Evolutionary conservation across 305 asterid genomes (phyloP), one percentile per base, ranked within the genome.

Genomic region (Fraxinus dipetala): DNA sequence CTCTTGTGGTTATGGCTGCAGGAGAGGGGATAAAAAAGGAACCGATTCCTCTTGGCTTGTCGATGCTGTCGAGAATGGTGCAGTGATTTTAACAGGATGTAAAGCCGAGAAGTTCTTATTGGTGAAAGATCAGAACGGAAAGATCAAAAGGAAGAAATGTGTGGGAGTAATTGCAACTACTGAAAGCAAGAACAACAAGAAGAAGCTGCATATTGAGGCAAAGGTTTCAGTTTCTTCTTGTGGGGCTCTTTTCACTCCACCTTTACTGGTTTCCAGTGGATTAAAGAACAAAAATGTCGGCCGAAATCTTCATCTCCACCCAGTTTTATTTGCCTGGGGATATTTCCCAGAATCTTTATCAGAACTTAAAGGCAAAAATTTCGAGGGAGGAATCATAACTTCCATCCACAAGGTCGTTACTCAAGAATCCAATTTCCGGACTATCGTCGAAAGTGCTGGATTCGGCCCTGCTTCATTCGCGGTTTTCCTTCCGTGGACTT

Each of bases 1-100:
- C 67, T 92, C 99, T 38, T 95, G 99, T 81, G 81, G 97, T 69
- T 93, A 90, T 40, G 98, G 99, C 63, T 95, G 99, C 89, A 90
- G 87, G 85, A 88, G 90, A 67, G 99, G 97, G n/a, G 97, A 93
- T 76, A 95, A 95, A 79, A 93, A 89, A 72, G 99, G 99, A 26
- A 83, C 93, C 0, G 97, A 91, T 35, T 65, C 90, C 22, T 91
- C 99, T 7, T 95, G 97, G 95, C 93, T 95, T 2, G 96, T 92
- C 3, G 99, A 95, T 79, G 99, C 99, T 16, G 98, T 95, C 13
- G 20, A 85, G 4, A 79, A 90, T 5, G 94, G 95, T 1, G 96
- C 98, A 0, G 92, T 95, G 8, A 91, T 95, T 78, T 56, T 95
- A 81, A 77, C 97, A 0, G 96, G 97, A 59, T 95, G 96, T 35